phyloP scores from a whole-genome alignment of 2,329 filamentous ascomycete species.

The Cadophora luteo-olivacea region DNA sequence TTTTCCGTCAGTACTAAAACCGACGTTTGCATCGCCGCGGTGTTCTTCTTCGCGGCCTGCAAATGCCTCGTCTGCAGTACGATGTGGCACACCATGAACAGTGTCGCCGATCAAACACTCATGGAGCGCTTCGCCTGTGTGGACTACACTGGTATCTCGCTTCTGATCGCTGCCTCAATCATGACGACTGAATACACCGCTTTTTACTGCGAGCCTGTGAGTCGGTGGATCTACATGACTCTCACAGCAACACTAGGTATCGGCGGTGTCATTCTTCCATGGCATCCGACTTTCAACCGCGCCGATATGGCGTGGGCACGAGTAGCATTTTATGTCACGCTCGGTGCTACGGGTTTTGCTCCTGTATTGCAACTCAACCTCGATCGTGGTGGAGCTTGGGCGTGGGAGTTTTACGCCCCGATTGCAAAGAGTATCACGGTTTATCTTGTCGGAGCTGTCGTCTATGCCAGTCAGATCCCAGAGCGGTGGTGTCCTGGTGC shows the following conservation, averaged over 20 bases:
- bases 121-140: constrained; percentile 97
- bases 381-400: constrained; percentile 79
- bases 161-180: constrained; percentile 94
- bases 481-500: constrained; percentile 91
- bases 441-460: constrained; percentile 81
- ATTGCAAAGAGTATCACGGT: constrained; percentile 86
- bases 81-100: constrained; percentile 99
- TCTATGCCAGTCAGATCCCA: constrained; percentile 92
- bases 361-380: constrained; percentile 84
- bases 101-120: constrained; percentile 85
- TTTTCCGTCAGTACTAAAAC: constrained; percentile 86
- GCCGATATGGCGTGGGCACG: constrained; percentile 91
- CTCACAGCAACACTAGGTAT: constrained; percentile 82
- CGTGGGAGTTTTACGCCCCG: constrained; percentile 87
- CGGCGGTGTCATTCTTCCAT: constrained; percentile 88
- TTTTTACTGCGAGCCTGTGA: constrained; percentile 94
- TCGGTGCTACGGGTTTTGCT: constrained; percentile 87
- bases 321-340: constrained; percentile 87
- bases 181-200: constrained; percentile 98
- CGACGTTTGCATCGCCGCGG: constrained; percentile 87
- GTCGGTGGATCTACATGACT: constrained; percentile 84
- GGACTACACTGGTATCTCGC: constrained; percentile 96
- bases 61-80: constrained; percentile 95
- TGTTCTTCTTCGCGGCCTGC: constrained; percentile 96
- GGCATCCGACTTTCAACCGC: constrained; percentile 95